Base-by-base conservation (phyloP, 2,329 filamentous ascomycete species). In the Allantophomopsis lycopodina region DNA sequence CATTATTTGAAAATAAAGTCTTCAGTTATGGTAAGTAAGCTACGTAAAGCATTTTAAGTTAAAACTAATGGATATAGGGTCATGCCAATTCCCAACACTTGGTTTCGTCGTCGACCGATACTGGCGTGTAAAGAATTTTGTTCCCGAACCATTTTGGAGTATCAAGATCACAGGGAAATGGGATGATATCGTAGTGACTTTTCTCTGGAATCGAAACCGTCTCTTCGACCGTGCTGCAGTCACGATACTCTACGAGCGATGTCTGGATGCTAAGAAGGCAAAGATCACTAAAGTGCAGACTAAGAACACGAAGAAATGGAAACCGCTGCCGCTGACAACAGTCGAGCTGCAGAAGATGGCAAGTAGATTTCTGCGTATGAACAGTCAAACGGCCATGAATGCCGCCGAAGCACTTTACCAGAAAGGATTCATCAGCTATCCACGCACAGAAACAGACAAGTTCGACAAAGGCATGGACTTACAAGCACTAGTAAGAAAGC, bases 101-200 rank as follows among this genome's bases (percentile, higher is more conserved):
- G 91, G 91, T 0, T 98, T 98, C 48, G 89, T 98, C 1, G 91
- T 98, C 6, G 91, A 98, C 59, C 77, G 89, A 36, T 98, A 96
- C 58, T 85, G 94, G 51, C 79, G 84, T 38, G 91, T 98, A 38
- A 79, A 85, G 46, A 94, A 94, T 50, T 98, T 98, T 58, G 78
- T 91, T 1, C 83, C 89, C 0, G 91, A 98, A 55, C 66, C 74
- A 0, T 98, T 96, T 59, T 98, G 91, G 91, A 73, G 73, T 43
- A 94, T 98, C 64, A 89, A 81, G 50, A 70, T 98, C 32, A 77
- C 76, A 52, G 83, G 95, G 51, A 72, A 68, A 33, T 79, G 84
- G 38, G 80, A 94, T 31, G 68, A 73, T 4, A 84, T 87, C 41
- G 79, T 81, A 39, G 87, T 91, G 46, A 78, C 75, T 40, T 96